Base-by-base conservation (phyloP, 306 rosid species). In the Sechiopsis laciniata region DNA sequence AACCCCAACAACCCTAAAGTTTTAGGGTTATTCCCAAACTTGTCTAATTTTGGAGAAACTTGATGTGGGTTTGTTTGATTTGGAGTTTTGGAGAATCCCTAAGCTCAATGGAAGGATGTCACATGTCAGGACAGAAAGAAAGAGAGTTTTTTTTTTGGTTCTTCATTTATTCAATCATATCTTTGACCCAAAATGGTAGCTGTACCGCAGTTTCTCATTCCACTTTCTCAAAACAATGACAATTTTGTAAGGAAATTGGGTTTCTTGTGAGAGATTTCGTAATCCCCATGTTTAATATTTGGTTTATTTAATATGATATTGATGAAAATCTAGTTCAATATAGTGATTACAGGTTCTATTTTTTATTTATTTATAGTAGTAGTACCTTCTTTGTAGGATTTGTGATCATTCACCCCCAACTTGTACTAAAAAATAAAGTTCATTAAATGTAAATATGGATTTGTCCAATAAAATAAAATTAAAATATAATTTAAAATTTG, bases 41-140 rank as follows among this genome's bases (percentile, higher is more conserved):
- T 32, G n/a, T 62, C 50, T 16, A 62, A 24, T 62, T 62, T 62
- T 8, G 2, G 50, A 55, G 24, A 60, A 60, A 60, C 66, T 16
- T 60, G 19, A 63, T 63, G 69, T 63, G 69, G 69, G 51, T 63
- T 64, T 64, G 70, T 64, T 62, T 32, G 22, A 62, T 62, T 62
- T 15, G 12, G 69, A 62, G 69, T 54, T 54, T 35, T 37, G 21
- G 52, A 64, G 70, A 64, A 64, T 64, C 70, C 70, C 70, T 64
- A 64, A 64, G 70, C 70, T 37, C 24, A 59, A 20, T 35, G 37
- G 46, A 42, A 42, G 70, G 70, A 64, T 64, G 70, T 64, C 70
- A 64, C 51, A 64, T 64, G 70, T 64, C 70, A 64, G 69, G 67
- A 61, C 10, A 61, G 16, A 21, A 14, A 57, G 14, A 66, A 19